phyloP scores from a whole-genome alignment of 1,284 basidiomycete genomes.

The Puccinia hordei region DNA sequence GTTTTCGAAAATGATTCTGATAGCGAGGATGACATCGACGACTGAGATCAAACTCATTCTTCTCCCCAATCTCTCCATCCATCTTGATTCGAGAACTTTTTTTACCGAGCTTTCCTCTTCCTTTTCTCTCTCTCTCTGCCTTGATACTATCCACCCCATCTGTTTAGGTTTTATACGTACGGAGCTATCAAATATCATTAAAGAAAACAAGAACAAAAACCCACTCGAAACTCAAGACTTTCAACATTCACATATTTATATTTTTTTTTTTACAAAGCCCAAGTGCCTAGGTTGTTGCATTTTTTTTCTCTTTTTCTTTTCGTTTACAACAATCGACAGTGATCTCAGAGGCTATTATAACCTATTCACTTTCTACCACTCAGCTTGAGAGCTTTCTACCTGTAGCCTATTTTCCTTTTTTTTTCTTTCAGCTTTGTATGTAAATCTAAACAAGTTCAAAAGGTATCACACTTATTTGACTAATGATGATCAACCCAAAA shows the following conservation, averaged over 20 bases:
- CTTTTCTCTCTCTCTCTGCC: not conserved
- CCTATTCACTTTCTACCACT: too few species aligned
- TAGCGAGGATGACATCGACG: conserved; percentile 15
- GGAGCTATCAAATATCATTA: not conserved
- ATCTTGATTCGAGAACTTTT: not conserved
- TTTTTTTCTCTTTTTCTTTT: not conserved
- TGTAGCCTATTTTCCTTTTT: not conserved
- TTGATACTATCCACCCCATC: not conserved
- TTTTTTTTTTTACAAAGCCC: not conserved
- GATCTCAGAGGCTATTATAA: too few species aligned
- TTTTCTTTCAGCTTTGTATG: not conserved
- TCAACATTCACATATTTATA: not conserved
- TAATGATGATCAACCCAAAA: too few species aligned
- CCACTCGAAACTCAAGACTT: not conserved
- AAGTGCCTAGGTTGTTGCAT: not conserved
- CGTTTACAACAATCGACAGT: not conserved
- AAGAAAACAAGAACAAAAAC: too few species aligned
- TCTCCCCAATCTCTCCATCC: not conserved
- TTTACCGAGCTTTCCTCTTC: not conserved
- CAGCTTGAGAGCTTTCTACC: too few species aligned
- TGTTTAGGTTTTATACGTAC: not conserved
- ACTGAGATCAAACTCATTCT: not conserved
- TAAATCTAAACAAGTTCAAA: not conserved
- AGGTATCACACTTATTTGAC: too few species aligned
- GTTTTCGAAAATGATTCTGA: conserved; percentile 42